Conservation (phyloP, 108 stramenopile genomes). For the Conticribra guillardii region DNA sequence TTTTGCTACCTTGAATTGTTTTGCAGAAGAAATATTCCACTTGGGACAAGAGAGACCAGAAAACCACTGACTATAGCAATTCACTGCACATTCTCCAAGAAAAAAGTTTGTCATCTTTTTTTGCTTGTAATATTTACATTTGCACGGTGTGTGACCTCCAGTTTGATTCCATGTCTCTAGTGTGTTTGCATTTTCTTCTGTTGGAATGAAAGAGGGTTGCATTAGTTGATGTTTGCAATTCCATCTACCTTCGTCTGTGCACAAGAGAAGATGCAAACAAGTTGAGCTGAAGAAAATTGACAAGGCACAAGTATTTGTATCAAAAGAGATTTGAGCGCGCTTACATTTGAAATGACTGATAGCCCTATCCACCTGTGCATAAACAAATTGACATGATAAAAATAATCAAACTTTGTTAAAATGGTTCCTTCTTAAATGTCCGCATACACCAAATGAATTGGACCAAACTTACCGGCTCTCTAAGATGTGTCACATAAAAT, state of each 20-base stretch:
- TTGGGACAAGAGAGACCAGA: slow-evolving; percentile 27
- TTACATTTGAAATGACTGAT: slow-evolving; percentile 41
- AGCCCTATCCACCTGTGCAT: slow-evolving; percentile 31
- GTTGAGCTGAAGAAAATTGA: background rate
- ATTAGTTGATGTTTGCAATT: slow-evolving; percentile 20
- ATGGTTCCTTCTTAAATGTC: too few species aligned
- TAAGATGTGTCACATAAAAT: slow-evolving; percentile 46
- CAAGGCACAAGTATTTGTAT: background rate
- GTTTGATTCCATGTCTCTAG: slow-evolving; percentile 28
- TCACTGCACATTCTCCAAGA: slow-evolving; percentile 18
- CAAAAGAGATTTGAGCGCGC: background rate
- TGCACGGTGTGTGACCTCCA: slow-evolving; percentile 15
- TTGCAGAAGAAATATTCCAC: background rate
- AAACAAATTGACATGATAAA: too few species aligned
- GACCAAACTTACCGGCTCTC: slow-evolving; percentile 34
- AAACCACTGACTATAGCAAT: slow-evolving; percentile 43
- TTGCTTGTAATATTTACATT: background rate
- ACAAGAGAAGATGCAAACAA: background rate
- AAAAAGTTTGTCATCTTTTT: slow-evolving; percentile 5
- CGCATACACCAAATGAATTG: too few species aligned
- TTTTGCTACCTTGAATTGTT: slow-evolving; percentile 24
- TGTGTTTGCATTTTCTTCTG: slow-evolving; percentile 22
- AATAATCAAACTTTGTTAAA: too few species aligned
- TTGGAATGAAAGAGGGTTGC: slow-evolving; percentile 18
- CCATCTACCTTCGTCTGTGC: slow-evolving; percentile 39